Evolutionary conservation across 352 stramenopile genomes (phyloP).

Genomic region (Phytophthora palmivora): DNA sequence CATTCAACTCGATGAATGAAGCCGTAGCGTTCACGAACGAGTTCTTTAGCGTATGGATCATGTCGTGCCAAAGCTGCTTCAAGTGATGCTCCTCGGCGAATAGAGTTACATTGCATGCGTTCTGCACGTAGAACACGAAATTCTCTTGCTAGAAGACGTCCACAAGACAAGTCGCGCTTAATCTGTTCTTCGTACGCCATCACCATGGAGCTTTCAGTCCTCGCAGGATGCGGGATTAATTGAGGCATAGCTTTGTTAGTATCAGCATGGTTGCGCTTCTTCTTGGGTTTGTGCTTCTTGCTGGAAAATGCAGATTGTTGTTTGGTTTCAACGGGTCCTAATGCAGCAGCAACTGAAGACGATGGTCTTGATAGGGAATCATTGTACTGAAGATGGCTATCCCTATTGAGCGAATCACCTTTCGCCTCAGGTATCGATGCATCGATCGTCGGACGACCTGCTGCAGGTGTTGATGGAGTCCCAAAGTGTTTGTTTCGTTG

Average conservation of each 20-base stretch:
- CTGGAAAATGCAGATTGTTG: constrained; percentile 4
- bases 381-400: not conserved
- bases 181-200: constrained; percentile 50
- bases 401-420: constrained; percentile 1
- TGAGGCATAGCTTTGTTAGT: constrained; percentile 21
- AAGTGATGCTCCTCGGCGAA: constrained; percentile 23
- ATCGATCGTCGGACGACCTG: constrained; percentile 6
- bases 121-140: constrained; percentile 59
- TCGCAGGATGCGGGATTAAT: constrained; percentile 6
- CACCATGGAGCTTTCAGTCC: constrained; percentile 49
- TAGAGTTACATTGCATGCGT: constrained; percentile 33
- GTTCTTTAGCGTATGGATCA: constrained; percentile 58
- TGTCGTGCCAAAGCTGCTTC: constrained; percentile 34
- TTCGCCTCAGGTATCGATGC: constrained; percentile 4
- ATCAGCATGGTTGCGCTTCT: constrained; percentile 22
- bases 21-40: constrained; percentile 66
- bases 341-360: constrained; percentile 8
- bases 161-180: constrained; percentile 52
- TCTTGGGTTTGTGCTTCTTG: constrained; percentile 37
- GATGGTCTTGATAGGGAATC: constrained; percentile 15
- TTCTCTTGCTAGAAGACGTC: constrained; percentile 57
- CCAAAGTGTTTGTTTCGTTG: constrained; percentile 24
- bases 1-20: constrained; percentile 69
- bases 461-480: constrained; percentile 13
- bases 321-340: constrained; percentile 23